These are phyloP conservation scores for Backusella macrospora DNA, from an alignment of 192 early-diverging fungal species.

Conservation along the genomic window DNA sequence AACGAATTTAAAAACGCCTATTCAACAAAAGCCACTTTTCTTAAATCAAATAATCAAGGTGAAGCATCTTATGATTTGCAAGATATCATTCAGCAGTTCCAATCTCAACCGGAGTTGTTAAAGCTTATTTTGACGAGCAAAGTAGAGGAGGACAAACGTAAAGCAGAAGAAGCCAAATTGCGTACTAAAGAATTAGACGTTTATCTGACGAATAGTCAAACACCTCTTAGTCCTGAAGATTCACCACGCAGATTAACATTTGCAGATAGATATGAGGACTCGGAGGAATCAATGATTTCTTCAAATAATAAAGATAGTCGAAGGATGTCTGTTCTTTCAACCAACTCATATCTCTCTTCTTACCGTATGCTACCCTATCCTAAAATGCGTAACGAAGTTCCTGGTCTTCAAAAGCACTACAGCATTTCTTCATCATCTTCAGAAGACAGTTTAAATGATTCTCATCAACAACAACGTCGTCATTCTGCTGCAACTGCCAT, in stretches of 20 bases:
- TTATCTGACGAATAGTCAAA: constrained; percentile 39
- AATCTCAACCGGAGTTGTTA: constrained; percentile 52
- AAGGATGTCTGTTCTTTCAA: constrained; percentile 1
- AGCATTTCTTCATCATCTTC: background rate
- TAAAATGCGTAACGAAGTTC: background rate
- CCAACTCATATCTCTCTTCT: background rate
- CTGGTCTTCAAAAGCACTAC: background rate
- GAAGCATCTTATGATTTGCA: constrained; percentile 52
- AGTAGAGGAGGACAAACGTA: constrained; percentile 61
- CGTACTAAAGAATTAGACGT: constrained; percentile 52
- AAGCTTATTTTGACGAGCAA: constrained; percentile 60
- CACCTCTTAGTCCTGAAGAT: background rate
- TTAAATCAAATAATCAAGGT: constrained; percentile 2
- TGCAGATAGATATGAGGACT: background rate
- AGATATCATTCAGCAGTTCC: constrained; percentile 54
- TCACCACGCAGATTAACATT: background rate
- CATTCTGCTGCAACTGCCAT: constrained; percentile 37
- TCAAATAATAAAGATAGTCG: background rate
- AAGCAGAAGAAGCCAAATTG: constrained; percentile 59
- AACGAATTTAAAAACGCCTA: background rate
- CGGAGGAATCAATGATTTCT: background rate
- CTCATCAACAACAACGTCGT: constrained; percentile 30
- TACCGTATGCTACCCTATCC: constrained; percentile 4
- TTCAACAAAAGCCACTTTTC: background rate
- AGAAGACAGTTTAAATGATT: constrained; percentile 11